Evolutionary conservation across 2,329 filamentous ascomycete genomes (phyloP), one percentile per base, ranked within the genome.

Genomic region (Ophiostoma populinum): DNA sequence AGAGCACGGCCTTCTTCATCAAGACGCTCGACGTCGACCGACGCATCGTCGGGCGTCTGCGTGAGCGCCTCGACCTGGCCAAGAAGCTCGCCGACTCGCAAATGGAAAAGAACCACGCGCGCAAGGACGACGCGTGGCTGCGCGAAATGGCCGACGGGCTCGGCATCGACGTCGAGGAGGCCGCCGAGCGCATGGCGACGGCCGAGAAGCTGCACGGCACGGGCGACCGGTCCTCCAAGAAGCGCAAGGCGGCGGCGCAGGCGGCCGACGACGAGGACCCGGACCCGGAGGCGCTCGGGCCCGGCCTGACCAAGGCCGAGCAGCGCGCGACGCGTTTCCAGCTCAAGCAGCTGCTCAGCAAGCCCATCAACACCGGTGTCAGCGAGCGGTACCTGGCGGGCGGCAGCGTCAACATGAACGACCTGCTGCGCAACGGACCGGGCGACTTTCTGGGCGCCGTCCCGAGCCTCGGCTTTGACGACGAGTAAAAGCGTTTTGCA

Each of bases 81-180:
- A 92, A 94, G 57, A 75, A 75, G 49, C 75, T 98, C 11, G 79
- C 85, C 1, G 87, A 95, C 48, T 70, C 80, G 2, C 64, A 65
- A 1, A 68, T 90, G 7, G 87, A 86, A 7, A 93, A 93, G 57
- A 82, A 92, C 51, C 92, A 87, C 56, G 73, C 77, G 8, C 72
- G 71, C 37, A 78, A 79, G 47, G 81, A 92, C 46, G 81, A 93
- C 45, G 73, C 82, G 37, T 90, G 86, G 74, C 62, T 95, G 46
- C 72, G 73, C 28, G 71, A 70, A 32, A 86, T 85, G 0, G 90
- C 90, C 0, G 85, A 94, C 39, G 87, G 95, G 43, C 64, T 98
- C 0, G 90, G 90, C 1, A 81, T 95, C 0, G 87, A 94, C 35
- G 93, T 92, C 51, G 85, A 95, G 50, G 83, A 92, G 30, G 85